Evolutionary conservation across 805 yeast species (phyloP).

Genomic region (Naumovozyma dairenensis): DNA sequence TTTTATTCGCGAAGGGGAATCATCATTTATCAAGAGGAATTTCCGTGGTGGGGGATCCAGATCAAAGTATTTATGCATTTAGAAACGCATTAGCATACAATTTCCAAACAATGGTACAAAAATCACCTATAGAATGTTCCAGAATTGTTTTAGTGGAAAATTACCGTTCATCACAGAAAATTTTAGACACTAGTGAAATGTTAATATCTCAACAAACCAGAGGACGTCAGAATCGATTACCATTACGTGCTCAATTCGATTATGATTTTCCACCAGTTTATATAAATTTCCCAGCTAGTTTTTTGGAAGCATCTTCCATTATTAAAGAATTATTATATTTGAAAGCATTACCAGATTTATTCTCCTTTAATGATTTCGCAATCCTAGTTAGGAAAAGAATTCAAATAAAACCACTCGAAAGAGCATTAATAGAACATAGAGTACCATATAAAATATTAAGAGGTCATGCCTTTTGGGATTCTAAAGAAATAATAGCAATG

Average conservation of each 20-base stretch:
- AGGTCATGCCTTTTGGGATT: slow-evolving; percentile 75
- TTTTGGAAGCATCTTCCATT: slow-evolving; percentile 50
- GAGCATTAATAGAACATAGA: slow-evolving; percentile 41
- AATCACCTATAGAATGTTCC: slow-evolving; percentile 28
- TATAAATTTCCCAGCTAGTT: slow-evolving; percentile 32
- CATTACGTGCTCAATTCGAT: slow-evolving; percentile 38
- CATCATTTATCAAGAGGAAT: slow-evolving; percentile 40
- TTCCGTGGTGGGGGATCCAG: slow-evolving; percentile 93
- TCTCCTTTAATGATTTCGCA: slow-evolving; percentile 54
- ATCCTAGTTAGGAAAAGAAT: slow-evolving; percentile 58
- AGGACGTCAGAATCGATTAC: slow-evolving; percentile 32
- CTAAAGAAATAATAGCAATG: slow-evolving; percentile 54
- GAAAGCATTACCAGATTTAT: slow-evolving; percentile 35
- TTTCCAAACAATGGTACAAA: slow-evolving; percentile 45
- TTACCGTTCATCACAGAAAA: slow-evolving; percentile 68
- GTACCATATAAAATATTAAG: slow-evolving; percentile 62
- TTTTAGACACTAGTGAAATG: slow-evolving; percentile 53
- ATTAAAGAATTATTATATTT: slow-evolving; percentile 45
- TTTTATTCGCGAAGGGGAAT: slow-evolving; percentile 37
- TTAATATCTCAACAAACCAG: slow-evolving; percentile 50
- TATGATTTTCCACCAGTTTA: slow-evolving; percentile 40
- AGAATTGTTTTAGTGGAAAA: slow-evolving; percentile 49
- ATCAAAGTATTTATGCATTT: slow-evolving; percentile 87
- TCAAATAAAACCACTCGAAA: slow-evolving; percentile 56
- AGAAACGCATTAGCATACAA: slow-evolving; percentile 68